These are phyloP conservation scores for Bacidia gigantensis DNA, from an alignment of 495 filamentous ascomycete genomes.

Conservation along the genomic window DNA sequence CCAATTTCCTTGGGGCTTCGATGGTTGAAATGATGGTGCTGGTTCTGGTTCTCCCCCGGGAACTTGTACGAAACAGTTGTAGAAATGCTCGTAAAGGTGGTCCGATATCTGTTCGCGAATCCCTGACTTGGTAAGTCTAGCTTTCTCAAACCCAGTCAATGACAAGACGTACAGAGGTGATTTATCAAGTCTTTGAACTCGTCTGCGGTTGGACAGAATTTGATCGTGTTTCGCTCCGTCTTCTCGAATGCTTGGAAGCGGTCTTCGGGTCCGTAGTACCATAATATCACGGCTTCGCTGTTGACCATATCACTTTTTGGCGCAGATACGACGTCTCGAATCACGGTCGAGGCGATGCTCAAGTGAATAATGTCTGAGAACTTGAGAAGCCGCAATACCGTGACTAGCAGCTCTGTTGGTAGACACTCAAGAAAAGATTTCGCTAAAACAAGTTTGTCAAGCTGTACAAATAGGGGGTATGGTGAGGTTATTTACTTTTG, in stretches of 20 bases:
- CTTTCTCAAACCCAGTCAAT: neutral
- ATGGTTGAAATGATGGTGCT: too few species aligned
- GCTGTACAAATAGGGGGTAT: too few species aligned
- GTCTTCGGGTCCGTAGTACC: neutral
- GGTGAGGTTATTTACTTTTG: too few species aligned
- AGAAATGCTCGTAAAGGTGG: too few species aligned
- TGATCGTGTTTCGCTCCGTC: neutral
- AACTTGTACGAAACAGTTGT: too few species aligned
- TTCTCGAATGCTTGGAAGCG: neutral
- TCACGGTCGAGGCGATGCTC: neutral
- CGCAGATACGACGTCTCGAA: neutral
- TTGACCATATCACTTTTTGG: neutral
- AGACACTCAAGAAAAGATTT: neutral
- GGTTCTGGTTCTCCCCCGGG: too few species aligned
- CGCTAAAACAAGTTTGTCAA: too few species aligned
- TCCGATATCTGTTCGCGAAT: slow-evolving; percentile 1
- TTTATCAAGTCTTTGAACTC: neutral
- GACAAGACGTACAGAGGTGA: neutral
- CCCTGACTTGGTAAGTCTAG: neutral
- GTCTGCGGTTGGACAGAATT: neutral
- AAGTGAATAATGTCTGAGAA: neutral
- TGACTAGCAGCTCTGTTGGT: neutral
- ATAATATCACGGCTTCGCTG: neutral
- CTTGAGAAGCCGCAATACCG: neutral
- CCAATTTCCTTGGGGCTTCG: too few species aligned